A percentile compares a stretch with the other conserved stretches of the same genome.
Evolutionary conservation across 352 stramenopile genomes (phyloP).

Genomic region (Pythium guiyangense): DNA sequence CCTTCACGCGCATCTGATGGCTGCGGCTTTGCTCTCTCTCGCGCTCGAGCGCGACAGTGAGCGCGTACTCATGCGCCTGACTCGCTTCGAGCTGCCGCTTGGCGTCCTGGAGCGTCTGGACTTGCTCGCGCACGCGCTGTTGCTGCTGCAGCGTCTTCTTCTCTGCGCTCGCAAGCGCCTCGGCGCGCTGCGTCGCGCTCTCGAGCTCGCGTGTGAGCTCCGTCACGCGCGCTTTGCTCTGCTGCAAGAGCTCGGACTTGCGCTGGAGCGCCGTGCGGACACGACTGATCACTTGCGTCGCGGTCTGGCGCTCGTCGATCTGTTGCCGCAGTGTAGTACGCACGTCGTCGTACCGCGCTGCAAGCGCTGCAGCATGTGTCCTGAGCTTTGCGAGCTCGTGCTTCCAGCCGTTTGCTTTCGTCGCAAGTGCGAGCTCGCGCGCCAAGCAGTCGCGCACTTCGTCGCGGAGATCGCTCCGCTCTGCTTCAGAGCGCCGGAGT

Average conservation of each 20-base stretch:
- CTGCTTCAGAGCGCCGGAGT: slow-evolving; percentile 28
- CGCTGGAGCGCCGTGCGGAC: slow-evolving; percentile 33
- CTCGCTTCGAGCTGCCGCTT: slow-evolving; percentile 25
- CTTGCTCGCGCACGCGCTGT: slow-evolving; percentile 39
- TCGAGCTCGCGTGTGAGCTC: slow-evolving; percentile 27
- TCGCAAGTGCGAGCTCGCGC: slow-evolving; percentile 19
- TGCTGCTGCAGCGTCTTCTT: slow-evolving; percentile 22
- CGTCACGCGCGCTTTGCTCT: slow-evolving; percentile 32
- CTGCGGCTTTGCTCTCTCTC: slow-evolving; percentile 17
- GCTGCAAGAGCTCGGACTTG: slow-evolving; percentile 39
- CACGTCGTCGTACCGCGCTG: slow-evolving; percentile 27
- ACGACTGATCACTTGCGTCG: slow-evolving; percentile 23
- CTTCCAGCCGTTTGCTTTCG: slow-evolving; percentile 23
- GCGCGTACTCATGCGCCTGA: slow-evolving; percentile 28
- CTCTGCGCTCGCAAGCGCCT: slow-evolving; percentile 19
- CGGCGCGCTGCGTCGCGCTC: slow-evolving; percentile 15
- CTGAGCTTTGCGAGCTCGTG: slow-evolving; percentile 25
- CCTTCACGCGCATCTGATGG: slow-evolving; percentile 28
- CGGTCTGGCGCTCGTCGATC: slow-evolving; percentile 13
- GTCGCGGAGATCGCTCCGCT: slow-evolving; percentile 29
- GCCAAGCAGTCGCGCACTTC: slow-evolving; percentile 29
- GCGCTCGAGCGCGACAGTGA: slow-evolving; percentile 31
- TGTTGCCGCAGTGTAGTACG: slow-evolving; percentile 26
- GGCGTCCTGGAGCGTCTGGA: slow-evolving; percentile 26
- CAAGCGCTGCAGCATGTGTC: slow-evolving; percentile 22